Conservation (phyloP, 2,329 filamentous ascomycete species). For the Microcyclosporella mali region DNA sequence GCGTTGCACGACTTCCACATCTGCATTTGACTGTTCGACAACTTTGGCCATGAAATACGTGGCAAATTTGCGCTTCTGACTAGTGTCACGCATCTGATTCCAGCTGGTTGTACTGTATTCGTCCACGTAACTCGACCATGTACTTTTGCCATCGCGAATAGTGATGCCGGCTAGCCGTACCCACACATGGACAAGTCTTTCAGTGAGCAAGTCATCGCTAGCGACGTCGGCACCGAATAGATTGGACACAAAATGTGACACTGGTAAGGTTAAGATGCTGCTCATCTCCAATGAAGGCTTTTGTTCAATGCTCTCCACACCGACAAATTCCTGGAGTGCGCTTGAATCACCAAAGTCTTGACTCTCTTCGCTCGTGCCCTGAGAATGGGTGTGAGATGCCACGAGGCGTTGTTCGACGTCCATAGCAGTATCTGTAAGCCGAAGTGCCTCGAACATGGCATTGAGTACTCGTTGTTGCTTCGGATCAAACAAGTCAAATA, state of each 20-base stretch:
- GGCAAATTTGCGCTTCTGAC: slow-evolving; percentile 41
- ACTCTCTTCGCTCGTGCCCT: slow-evolving; percentile 46
- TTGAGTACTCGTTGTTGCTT: slow-evolving; percentile 34
- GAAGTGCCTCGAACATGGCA: slow-evolving; percentile 46
- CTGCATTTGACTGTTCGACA: slow-evolving; percentile 36
- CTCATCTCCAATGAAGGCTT: slow-evolving; percentile 25
- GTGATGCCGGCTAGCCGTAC: slow-evolving; percentile 42
- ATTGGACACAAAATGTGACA: slow-evolving; percentile 53
- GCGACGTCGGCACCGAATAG: slow-evolving; percentile 54
- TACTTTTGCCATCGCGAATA: slow-evolving; percentile 35
- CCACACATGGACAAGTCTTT: slow-evolving; percentile 52
- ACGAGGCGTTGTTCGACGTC: slow-evolving; percentile 13
- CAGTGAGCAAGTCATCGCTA: slow-evolving; percentile 50
- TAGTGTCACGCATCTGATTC: slow-evolving; percentile 41
- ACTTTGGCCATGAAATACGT: slow-evolving; percentile 41
- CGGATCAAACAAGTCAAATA: slow-evolving; percentile 50
- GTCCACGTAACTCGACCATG: slow-evolving; percentile 53
- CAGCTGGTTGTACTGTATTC: slow-evolving; percentile 48
- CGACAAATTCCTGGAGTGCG: not conserved
- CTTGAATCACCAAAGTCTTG: not conserved
- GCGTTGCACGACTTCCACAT: slow-evolving; percentile 42
- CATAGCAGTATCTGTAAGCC: slow-evolving; percentile 42
- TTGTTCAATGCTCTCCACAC: not conserved
- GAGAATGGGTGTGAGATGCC: slow-evolving; percentile 24
- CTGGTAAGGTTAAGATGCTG: slow-evolving; percentile 41